Percentiles rank a stretch among this genome's conserved stretches.
Conservation (phyloP, 345 rosid genomes). For the Brassica napus region DNA sequence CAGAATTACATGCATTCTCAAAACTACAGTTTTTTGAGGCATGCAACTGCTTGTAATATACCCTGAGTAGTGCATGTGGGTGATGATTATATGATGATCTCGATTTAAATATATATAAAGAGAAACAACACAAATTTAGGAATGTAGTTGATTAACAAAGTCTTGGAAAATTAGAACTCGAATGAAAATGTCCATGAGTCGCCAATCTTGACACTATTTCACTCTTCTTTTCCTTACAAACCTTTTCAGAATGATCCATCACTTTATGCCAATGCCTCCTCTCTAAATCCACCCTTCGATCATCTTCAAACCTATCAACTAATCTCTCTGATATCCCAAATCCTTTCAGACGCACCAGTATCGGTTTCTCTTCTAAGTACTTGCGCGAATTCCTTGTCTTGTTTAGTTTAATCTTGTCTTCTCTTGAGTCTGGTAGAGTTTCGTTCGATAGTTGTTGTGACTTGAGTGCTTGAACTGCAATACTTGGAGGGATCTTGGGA, state of each 20-base stretch:
- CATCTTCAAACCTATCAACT: constrained; percentile 32
- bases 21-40: constrained; percentile 11
- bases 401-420: constrained; percentile 23
- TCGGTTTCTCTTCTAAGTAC: constrained; percentile 32
- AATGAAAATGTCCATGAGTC: constrained; percentile 34
- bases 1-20: constrained; percentile 14
- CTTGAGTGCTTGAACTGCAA: constrained; percentile 66
- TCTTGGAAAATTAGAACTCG: constrained; percentile 49
- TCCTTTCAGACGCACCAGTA: constrained; percentile 27
- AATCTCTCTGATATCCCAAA: constrained; percentile 32
- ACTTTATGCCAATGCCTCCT: constrained; percentile 22
- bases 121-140: background rate
- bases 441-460: constrained; percentile 47
- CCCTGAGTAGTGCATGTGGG: background rate
- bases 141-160: constrained; percentile 45
- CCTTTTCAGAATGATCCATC: constrained; percentile 49
- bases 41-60: constrained; percentile 2
- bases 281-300: constrained; percentile 42
- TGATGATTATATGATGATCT: constrained; percentile 1
- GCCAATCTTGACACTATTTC: constrained; percentile 55
- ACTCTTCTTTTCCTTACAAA: constrained; percentile 59
- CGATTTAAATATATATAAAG: background rate
- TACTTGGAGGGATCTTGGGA: constrained; percentile 75
- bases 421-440: constrained; percentile 17
- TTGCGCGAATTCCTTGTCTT: constrained; percentile 14